Evolutionary conservation across 2,329 filamentous ascomycete genomes (phyloP), one percentile per base, ranked within the genome.

Genomic region (Dothiorella sarmentorum): DNA sequence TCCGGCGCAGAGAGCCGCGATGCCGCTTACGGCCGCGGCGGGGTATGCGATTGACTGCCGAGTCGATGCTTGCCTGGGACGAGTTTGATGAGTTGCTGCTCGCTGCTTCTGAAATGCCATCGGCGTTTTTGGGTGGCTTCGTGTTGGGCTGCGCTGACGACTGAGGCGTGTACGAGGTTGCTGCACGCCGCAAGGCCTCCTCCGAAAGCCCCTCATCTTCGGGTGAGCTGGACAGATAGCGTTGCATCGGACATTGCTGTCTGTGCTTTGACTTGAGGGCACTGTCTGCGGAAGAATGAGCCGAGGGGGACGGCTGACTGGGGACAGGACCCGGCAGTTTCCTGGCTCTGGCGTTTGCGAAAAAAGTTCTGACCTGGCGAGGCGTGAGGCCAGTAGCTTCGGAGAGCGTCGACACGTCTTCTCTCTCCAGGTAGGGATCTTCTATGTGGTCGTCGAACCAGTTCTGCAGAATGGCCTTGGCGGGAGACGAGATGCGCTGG

Each of bases 1-100:
- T 33, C 6, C 33, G 33, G 22, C 35, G 49, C 31, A 47, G 15
- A 13, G 61, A 47, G 38, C 63, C 64, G n/a, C 60, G 63, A 45
- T 62, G 66, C 29, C 66, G 60, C 37, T 65, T 66, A 26, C 66
- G 63, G 15, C 66, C 66, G 56, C 63, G 61, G 22, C 65, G 62
- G 7, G 64, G 60, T 6, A 61, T 62, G 43, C 64, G 64, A 37
- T 61, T 64, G 18, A 59, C 62, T 2, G 61, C 55, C n/a, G 61
- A 64, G 45, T 68, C 65, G 35, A 64, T 49, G 45, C 63, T 64
- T 15, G 64, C 61, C 9, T 52, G 58, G 4, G 65, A 68, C 49
- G 64, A 66, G 13, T 45, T 59, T 5, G 65, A 66, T 3, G 61
- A 63, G 22, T 60, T 61, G 51, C 59, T 63, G 52, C 63, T 65